Base-by-base conservation (phyloP, 2,329 filamentous ascomycete genomes). In the Nemania sp. region DNA sequence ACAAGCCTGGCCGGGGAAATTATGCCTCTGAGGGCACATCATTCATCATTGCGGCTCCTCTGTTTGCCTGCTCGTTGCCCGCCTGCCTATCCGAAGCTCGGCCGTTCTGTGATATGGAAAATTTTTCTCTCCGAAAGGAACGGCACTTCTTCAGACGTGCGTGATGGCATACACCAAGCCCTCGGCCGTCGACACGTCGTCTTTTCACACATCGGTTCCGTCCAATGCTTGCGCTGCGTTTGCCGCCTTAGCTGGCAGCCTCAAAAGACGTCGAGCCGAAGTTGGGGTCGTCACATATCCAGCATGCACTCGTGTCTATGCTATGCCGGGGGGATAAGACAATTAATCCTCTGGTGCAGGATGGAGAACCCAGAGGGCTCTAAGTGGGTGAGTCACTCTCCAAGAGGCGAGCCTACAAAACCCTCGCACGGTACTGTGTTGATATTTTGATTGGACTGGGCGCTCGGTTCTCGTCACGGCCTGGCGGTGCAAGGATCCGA, bases 401-500 rank as follows among this genome's bases (percentile, higher is more conserved):
- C 10, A 48, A 35, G 39, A 47, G 50, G 59, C 18, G 54, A 34
- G 46, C 39, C 18, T 17, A 50, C 39, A 56, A 55, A 51, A 32
- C 47, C 52, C 46, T 17, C 29, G 52, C 55, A 45, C 46, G 7
- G 25, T 39, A 25, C 21, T 21, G 20, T 12, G 9, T 32, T n/a
- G 6, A 5, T 6, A 34, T 17, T 45, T 45, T 49, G n/a, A 62
- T 62, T 62, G 52, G 60, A 51, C 52, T 39, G 52, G 40, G 42
- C 59, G 40, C 42, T 49, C 29, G 42, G 59, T 45, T 47, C 34
- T 61, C 42, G 35, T 50, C 46, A 59, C 51, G 54, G 47, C 21
- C 17, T 53, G 54, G 46, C 43, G 48, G 25, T 37, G 55, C 57
- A 46, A 57, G 60, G 61, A 54, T 61, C 57, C 40, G n/a, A 39